Conservation (phyloP, 805 yeast genomes). For the Ogataea henricii region DNA sequence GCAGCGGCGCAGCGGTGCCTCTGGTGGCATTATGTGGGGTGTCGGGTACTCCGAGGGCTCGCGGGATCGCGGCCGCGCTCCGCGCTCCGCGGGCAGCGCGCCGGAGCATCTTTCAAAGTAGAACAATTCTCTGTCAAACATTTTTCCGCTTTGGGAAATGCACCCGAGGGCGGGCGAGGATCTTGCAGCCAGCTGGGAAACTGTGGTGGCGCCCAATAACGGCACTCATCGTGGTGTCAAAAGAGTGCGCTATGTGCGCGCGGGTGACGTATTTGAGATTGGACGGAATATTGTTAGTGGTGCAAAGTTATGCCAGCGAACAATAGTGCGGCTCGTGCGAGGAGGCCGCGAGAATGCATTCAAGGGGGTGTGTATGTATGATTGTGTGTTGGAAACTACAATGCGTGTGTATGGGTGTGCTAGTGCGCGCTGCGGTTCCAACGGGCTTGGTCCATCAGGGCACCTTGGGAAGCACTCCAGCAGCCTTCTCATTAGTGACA, state of each 20-base stretch:
- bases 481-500: too few species aligned
- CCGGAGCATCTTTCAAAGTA: background rate
- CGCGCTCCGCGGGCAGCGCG: background rate
- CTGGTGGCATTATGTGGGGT: background rate
- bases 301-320: background rate
- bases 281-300: background rate
- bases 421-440: too few species aligned
- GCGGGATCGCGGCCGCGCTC: background rate
- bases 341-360: background rate
- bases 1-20: constrained; percentile 1
- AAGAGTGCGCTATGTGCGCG: background rate
- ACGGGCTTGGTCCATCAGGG: too few species aligned
- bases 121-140: background rate
- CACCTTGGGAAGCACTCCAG: too few species aligned
- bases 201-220: background rate
- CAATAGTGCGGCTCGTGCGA: background rate
- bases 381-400: too few species aligned
- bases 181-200: background rate
- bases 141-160: background rate
- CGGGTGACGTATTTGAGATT: background rate
- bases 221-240: background rate
- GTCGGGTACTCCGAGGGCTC: background rate
- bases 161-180: background rate
- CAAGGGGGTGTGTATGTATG: too few species aligned
- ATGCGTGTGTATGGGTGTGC: too few species aligned